These are phyloP conservation scores for Silene latifolia DNA, from an alignment of 148 eudicot species.

Conservation along the genomic window DNA sequence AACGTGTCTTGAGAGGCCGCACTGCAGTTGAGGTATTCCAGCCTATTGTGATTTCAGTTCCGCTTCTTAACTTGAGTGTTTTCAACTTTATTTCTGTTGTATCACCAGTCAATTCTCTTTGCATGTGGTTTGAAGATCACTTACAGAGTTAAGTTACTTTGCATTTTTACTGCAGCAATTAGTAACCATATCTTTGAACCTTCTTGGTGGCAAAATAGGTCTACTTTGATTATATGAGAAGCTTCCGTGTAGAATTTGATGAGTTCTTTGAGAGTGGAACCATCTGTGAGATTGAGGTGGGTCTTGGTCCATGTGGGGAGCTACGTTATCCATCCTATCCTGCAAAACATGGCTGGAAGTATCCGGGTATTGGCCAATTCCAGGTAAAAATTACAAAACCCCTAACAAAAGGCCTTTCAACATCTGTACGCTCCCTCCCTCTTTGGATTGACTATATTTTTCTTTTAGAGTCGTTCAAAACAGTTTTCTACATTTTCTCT, in stretches of 20 bases:
- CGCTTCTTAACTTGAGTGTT: slow-evolving; percentile 1
- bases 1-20: slow-evolving; percentile 75
- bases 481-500: too few species aligned
- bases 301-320: slow-evolving; percentile 93
- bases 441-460: too few species aligned
- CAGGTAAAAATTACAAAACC: slow-evolving; percentile 48
- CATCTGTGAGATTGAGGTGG: slow-evolving; percentile 79
- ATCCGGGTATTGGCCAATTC: slow-evolving; percentile 94
- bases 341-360: slow-evolving; percentile 71
- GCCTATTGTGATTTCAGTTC: neutral
- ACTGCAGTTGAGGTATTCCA: slow-evolving; percentile 76
- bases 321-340: slow-evolving; percentile 86
- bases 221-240: slow-evolving; percentile 91
- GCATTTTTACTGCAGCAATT: neutral
- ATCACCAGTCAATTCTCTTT: neutral
- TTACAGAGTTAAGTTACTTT: neutral
- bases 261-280: slow-evolving; percentile 66
- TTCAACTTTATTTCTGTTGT: neutral
- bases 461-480: too few species aligned
- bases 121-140: neutral
- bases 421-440: too few species aligned
- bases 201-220: slow-evolving; percentile 39
- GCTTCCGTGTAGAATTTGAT: slow-evolving; percentile 73
- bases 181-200: slow-evolving; percentile 11
- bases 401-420: too few species aligned